A percentile compares a stretch with the other conserved stretches of the same genome.
phyloP scores from a whole-genome alignment of 306 rosid genomes.

The Fagus crenata region DNA sequence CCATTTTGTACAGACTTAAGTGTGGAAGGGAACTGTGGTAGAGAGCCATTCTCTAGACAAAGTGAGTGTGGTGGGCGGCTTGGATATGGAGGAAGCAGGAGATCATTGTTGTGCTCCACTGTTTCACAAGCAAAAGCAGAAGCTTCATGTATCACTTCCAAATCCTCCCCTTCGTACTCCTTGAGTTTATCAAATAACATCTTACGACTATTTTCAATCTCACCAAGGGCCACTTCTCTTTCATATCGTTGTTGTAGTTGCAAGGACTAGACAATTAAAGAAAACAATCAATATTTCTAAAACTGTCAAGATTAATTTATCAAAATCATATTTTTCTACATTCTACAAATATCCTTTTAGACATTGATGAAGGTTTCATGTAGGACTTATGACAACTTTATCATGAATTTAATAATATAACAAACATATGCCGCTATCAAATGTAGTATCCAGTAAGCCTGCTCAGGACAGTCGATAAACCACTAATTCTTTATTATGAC shows the following conservation, averaged over 20 bases:
- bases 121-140: conserved; percentile 90
- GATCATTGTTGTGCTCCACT: conserved; percentile 71
- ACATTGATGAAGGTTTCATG: neutral
- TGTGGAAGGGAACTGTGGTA: conserved; percentile 42
- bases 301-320: neutral
- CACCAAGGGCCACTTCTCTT: conserved; percentile 80
- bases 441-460: neutral
- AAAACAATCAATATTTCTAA: conserved; percentile 21
- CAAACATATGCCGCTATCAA: neutral
- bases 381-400: neutral
- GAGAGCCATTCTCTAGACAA: conserved; percentile 47
- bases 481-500: neutral
- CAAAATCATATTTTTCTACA: neutral
- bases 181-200: conserved; percentile 68
- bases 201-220: conserved; percentile 86
- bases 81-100: conserved; percentile 89
- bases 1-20: conserved; percentile 59
- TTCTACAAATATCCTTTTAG: neutral
- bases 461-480: neutral
- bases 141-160: conserved; percentile 84
- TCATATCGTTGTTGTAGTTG: conserved; percentile 78
- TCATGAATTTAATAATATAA: neutral
- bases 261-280: conserved; percentile 51
- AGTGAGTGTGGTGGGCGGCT: conserved; percentile 58
- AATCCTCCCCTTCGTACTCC: conserved; percentile 71